A percentile compares a stretch with the other conserved stretches of the same genome.
Conservation (phyloP, 75 land plant species). For the Cupressus sempervirens region DNA sequence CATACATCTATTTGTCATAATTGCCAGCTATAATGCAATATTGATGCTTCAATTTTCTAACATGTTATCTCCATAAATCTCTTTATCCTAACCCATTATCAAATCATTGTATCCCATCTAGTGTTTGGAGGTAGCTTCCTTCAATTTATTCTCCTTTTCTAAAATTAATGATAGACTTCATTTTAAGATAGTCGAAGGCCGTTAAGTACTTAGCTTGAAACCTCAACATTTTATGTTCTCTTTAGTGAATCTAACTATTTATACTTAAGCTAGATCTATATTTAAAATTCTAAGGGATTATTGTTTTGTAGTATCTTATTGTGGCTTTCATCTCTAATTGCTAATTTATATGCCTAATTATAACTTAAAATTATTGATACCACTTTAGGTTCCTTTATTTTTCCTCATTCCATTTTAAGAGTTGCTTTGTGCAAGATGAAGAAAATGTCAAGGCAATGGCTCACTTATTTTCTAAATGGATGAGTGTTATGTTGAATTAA, state of each 20-base stretch:
- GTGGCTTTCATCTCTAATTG: background rate
- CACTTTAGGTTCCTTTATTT: background rate
- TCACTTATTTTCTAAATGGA: slow-evolving; percentile 94
- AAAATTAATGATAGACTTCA: no score
- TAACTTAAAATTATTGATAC: background rate
- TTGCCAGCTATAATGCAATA: background rate
- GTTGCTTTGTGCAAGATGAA: slow-evolving; percentile 58
- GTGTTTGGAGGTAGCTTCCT: background rate
- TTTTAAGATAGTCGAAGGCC: no score
- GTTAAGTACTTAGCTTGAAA: no score
- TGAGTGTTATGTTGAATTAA: slow-evolving; percentile 88
- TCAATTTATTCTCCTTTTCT: no score
- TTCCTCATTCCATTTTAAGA: background rate
- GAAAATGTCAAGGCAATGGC: slow-evolving; percentile 94
- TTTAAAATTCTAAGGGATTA: background rate
- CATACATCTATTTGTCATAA: background rate
- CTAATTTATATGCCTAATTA: background rate
- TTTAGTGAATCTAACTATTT: no score
- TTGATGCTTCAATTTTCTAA: background rate
- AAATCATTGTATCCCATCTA: background rate
- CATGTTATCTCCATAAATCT: background rate
- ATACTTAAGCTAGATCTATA: background rate
- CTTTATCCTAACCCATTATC: background rate
- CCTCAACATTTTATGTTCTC: no score
- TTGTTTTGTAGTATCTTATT: background rate